Percentiles rank a stretch among this genome's conserved stretches.
Conservation (phyloP, 148 eudicot species). For the Arbutus unedo region DNA sequence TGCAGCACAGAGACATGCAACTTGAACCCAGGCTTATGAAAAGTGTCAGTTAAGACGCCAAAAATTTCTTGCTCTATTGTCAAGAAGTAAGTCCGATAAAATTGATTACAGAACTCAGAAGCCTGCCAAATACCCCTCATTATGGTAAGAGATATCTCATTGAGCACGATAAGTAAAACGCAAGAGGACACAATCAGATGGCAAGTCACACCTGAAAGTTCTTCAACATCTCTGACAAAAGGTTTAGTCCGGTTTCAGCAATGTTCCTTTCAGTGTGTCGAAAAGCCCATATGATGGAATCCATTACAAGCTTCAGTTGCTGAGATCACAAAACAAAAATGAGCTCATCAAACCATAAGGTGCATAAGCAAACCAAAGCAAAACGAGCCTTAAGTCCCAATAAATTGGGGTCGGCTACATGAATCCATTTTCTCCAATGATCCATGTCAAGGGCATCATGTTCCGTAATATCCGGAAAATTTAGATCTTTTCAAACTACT, state of each 20-base stretch:
- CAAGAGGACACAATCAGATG: neutral
- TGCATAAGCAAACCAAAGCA: no score
- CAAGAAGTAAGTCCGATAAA: slow-evolving; percentile 74
- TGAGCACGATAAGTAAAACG: neutral
- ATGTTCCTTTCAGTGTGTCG: slow-evolving; percentile 98
- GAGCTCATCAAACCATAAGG: neutral
- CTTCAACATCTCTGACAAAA: slow-evolving; percentile 86
- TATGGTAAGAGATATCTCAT: neutral
- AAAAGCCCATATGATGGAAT: slow-evolving; percentile 98
- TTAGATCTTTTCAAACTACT: no score
- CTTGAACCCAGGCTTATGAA: slow-evolving; percentile 98
- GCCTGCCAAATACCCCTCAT: slow-evolving; percentile 38
- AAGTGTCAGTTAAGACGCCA: slow-evolving; percentile 94
- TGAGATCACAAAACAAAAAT: slow-evolving; percentile 24
- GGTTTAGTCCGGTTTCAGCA: slow-evolving; percentile 96
- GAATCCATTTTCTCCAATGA: no score
- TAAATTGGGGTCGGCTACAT: no score
- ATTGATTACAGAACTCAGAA: slow-evolving; percentile 84
- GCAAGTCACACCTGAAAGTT: slow-evolving; percentile 72
- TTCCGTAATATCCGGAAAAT: no score
- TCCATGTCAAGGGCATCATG: no score
- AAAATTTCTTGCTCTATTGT: slow-evolving; percentile 96
- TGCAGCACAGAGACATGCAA: slow-evolving; percentile 90
- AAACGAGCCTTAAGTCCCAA: no score
- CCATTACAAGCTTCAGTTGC: slow-evolving; percentile 98